A percentile compares a stretch with the other conserved stretches of the same genome.
These are phyloP conservation scores for Cardamine chenopodiifolia DNA, from an alignment of 345 rosid species.

Conservation along the genomic window DNA sequence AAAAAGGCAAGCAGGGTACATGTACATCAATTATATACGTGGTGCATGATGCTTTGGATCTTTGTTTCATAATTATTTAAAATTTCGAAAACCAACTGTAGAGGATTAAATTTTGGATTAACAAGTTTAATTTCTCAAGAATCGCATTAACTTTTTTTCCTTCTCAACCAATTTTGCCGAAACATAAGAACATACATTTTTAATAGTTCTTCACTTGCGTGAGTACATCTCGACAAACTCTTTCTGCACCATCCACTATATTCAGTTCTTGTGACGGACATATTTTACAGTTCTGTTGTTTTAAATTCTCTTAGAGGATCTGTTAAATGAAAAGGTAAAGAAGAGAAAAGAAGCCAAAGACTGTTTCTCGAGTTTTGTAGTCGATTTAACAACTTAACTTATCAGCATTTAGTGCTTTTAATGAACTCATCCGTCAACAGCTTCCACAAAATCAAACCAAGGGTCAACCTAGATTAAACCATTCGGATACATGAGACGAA, in stretches of 20 bases:
- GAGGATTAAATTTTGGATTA: background rate
- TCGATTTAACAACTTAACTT: background rate
- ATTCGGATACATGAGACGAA: too few species aligned
- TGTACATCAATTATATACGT: constrained; percentile 19
- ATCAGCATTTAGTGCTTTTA: background rate
- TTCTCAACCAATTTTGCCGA: background rate
- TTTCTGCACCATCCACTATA: too few species aligned
- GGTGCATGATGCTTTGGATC: constrained; percentile 19
- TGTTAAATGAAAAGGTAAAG: background rate
- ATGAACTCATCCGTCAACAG: background rate
- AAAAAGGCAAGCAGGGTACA: background rate
- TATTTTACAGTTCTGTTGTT: background rate
- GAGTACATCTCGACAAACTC: background rate
- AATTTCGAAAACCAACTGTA: background rate
- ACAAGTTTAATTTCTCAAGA: background rate
- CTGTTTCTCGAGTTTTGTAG: background rate
- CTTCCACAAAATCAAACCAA: background rate
- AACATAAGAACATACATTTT: background rate
- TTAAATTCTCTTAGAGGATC: background rate
- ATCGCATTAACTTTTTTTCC: background rate
- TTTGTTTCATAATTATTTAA: background rate
- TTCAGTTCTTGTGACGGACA: background rate
- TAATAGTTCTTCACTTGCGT: background rate
- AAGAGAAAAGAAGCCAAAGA: background rate
- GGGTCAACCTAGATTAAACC: background rate